Base-by-base conservation (phyloP, 352 stramenopile genomes). In the Pythium pyrilobum region DNA sequence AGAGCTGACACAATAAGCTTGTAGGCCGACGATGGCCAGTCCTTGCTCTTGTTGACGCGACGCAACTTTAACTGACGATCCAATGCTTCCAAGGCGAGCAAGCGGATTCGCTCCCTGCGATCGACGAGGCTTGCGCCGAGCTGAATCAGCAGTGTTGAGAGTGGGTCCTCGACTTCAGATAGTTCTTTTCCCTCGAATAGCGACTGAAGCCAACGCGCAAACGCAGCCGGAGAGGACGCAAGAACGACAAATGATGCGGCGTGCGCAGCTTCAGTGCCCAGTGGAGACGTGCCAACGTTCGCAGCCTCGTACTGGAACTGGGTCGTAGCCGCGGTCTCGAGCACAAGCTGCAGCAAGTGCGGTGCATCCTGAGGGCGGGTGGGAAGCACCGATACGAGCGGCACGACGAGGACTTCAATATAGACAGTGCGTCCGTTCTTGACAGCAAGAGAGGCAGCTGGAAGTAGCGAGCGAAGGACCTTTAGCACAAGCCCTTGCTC, bases 1-100 rank as follows among this genome's bases (percentile, higher is more conserved):
- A 89, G 48, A 21, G 67, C 81, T 15, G 79, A 80, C 24, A 92
- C 75, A 0, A 92, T 28, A 12, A 78, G 48, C 54, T 78, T 86
- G 4, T 66, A 64, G 0, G 49, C 43, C 5, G 65, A 37, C 12
- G 62, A 39, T 16, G 60, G 56, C 71, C 71, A 79, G 23, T 67
- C 62, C 23, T 59, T 49, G 15, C 45, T 64, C 12, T 48, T 59
- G 18, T 59, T 24, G 27, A n/a, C 28, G 15, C 51, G 40, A 42
- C 42, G 42, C 0, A 56, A 37, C 7, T 45, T 39, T 18, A 69
- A 52, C 54, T 80, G 76, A 15, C 78, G 71, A 4, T 69, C 66
- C 1, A 87, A 52, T 21, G 65, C 79, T 6, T 54, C 49, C 2
- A 67, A n/a, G 2, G 29, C 48, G 6, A 37, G 5, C 6, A 50